Evolutionary conservation across 352 stramenopile genomes (phyloP), one percentile per base, ranked within the genome.

Genomic region (Globisporangium ultimum): DNA sequence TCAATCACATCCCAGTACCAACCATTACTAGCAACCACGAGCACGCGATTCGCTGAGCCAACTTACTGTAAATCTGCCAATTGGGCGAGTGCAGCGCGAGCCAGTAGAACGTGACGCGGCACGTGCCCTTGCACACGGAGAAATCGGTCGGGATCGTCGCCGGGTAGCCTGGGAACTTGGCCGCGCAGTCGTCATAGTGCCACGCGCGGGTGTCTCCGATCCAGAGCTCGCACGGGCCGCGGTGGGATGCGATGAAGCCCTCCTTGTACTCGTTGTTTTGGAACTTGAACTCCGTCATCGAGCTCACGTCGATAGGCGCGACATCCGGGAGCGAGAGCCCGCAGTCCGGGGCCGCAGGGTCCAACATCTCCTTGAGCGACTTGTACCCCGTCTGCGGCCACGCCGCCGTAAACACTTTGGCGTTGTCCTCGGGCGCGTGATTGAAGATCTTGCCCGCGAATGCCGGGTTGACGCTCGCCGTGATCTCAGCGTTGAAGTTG

Each of bases 221-320:
- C 48, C 57, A 68, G 45, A 65, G 32, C 38, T 68, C 62, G 18
- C 70, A 78, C 41, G 70, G 70, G 22, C 70, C 70, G 5, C 32
- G 20, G 40, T 85, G 75, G 7, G 75, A 80, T 1, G 21, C 32
- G 36, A 78, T 50, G 43, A 84, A 73, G 4, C 71, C 74, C 24
- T 71, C 43, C 15, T 71, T 66, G 49, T 70, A 68, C 55, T 84
- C 51, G 60, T 80, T 61, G 54, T 79, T 79, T 52, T 77, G 63
- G 61, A 61, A 74, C 68, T 58, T 69, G 58, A 74, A 75, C 36
- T 68, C 61, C 3, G 36, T 64, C 36, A 66, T 1, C 28, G 28
- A 6, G 28, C 28, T 36, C 28, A 36, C 28, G 28, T 36, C 28
- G 8, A 36, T 10, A 36, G 71, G 66, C 6, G 55, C 38, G 18